Conservation (phyloP, 495 filamentous ascomycete species). For the Barbatosphaeria neglecta region DNA sequence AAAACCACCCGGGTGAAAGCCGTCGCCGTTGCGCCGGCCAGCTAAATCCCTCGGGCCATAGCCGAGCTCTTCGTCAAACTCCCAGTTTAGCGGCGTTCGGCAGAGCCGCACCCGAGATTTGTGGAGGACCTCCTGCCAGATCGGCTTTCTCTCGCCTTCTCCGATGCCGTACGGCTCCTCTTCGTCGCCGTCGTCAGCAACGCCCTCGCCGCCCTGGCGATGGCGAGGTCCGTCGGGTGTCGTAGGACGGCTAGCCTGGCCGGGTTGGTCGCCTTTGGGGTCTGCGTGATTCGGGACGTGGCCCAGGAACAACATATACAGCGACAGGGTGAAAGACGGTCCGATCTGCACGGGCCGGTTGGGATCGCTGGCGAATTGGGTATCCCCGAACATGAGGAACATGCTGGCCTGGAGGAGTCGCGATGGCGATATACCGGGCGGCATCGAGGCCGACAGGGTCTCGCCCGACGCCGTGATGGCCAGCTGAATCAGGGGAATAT, state of each 20-base stretch:
- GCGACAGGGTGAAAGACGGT: conserved; percentile 72
- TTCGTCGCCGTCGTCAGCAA: not conserved
- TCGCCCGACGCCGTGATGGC: conserved; percentile 94
- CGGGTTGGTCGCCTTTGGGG: not conserved
- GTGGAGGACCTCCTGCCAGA: conserved; percentile 97
- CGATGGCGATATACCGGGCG: conserved; percentile 78
- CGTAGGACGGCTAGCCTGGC: not conserved
- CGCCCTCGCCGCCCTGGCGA: too few relatives aligned
- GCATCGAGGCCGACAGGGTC: conserved; percentile 65
- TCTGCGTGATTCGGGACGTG: conserved; percentile 34
- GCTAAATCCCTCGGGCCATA: conserved; percentile 5
- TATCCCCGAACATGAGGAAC: conserved; percentile 79
- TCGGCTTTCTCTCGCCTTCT: conserved; percentile 52
- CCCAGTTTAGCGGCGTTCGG: conserved; percentile 29
- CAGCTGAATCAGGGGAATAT: conserved; percentile 85
- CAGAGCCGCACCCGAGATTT: conserved; percentile 78
- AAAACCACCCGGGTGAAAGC: not conserved
- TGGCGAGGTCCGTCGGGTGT: not conserved
- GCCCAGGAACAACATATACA: conserved; percentile 93
- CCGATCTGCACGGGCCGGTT: conserved; percentile 68
- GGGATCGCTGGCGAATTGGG: conserved; percentile 59
- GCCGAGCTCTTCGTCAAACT: conserved; percentile 13
- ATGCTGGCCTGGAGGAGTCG: conserved; percentile 88
- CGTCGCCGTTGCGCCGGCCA: not conserved
- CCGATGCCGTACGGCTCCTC: conserved; percentile 33